Evolutionary conservation across 2,329 filamentous ascomycete genomes (phyloP).

Genomic region (Microdochium bolleyi): DNA sequence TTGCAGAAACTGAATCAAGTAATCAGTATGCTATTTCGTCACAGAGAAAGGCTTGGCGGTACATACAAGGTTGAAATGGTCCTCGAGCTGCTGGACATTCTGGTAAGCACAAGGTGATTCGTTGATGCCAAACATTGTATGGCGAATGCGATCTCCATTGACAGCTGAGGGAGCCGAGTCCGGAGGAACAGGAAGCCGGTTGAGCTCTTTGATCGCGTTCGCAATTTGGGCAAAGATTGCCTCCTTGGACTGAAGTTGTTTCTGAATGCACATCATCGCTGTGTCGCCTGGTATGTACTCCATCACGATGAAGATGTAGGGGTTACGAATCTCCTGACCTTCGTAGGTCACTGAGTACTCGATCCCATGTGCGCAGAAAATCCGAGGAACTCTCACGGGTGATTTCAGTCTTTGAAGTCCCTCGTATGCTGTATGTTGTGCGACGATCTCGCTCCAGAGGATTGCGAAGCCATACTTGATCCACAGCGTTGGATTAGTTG

Average conservation of each 20-base stretch:
- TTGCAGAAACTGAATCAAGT: neutral
- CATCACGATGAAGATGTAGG: neutral
- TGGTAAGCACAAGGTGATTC: neutral
- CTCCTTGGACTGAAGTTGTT: neutral
- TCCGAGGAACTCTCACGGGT: neutral
- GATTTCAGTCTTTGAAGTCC: neutral
- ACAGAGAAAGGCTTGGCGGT: neutral
- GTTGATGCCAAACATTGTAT: neutral
- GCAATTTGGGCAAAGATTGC: neutral
- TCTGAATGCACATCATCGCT: neutral
- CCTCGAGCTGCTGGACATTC: neutral
- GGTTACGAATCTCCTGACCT: neutral
- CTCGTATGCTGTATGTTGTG: neutral
- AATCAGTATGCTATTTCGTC: neutral
- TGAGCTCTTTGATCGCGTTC: neutral
- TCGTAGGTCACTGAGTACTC: neutral
- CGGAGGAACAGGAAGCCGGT: neutral
- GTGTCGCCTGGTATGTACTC: neutral
- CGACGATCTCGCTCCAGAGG: neutral
- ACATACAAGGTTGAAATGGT: neutral
- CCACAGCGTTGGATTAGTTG: neutral
- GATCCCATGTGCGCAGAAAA: neutral
- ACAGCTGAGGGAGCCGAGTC: neutral
- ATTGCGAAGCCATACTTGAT: neutral
- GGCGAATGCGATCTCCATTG: neutral